Evolutionary conservation across 2,329 filamentous ascomycete species (phyloP).

Genomic region (Trichophyton verrucosum): DNA sequence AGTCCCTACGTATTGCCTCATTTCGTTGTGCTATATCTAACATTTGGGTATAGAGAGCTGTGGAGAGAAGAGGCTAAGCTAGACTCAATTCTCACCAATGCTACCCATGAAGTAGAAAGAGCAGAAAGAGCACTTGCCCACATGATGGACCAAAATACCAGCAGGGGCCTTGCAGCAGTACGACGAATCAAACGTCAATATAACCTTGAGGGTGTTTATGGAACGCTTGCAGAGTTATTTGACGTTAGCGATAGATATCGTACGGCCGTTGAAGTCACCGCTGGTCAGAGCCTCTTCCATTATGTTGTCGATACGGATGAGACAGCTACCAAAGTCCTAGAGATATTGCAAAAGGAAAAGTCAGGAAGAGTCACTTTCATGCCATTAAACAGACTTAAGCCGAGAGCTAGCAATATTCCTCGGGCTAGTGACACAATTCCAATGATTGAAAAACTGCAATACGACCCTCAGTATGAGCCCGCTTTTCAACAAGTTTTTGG

Average conservation of each 20-base stretch:
- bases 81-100: slow-evolving; percentile 61
- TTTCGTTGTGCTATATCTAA: slow-evolving; percentile 9
- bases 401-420: slow-evolving; percentile 61
- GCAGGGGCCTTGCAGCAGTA: slow-evolving; percentile 74
- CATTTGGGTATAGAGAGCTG: slow-evolving; percentile 40
- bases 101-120: slow-evolving; percentile 61
- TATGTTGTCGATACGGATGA: slow-evolving; percentile 88
- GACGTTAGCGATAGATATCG: slow-evolving; percentile 74
- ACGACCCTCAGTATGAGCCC: slow-evolving; percentile 61
- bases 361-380: slow-evolving; percentile 89
- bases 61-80: slow-evolving; percentile 84
- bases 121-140: slow-evolving; percentile 67
- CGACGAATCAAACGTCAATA: slow-evolving; percentile 67
- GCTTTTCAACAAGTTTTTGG: slow-evolving; percentile 94
- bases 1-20: slow-evolving; percentile 11
- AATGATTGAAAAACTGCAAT: slow-evolving; percentile 72
- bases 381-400: slow-evolving; percentile 70
- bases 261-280: slow-evolving; percentile 82
- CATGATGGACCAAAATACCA: slow-evolving; percentile 81
- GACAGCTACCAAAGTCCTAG: slow-evolving; percentile 70
- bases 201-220: slow-evolving; percentile 75
- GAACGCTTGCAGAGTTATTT: slow-evolving; percentile 85
- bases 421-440: slow-evolving; percentile 78
- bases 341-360: slow-evolving; percentile 63
- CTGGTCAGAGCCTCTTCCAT: slow-evolving; percentile 85